A percentile compares a stretch with the other conserved stretches of the same genome.
phyloP scores from a whole-genome alignment of 1,139 yeast species.

The Diutina scorzettiae region DNA sequence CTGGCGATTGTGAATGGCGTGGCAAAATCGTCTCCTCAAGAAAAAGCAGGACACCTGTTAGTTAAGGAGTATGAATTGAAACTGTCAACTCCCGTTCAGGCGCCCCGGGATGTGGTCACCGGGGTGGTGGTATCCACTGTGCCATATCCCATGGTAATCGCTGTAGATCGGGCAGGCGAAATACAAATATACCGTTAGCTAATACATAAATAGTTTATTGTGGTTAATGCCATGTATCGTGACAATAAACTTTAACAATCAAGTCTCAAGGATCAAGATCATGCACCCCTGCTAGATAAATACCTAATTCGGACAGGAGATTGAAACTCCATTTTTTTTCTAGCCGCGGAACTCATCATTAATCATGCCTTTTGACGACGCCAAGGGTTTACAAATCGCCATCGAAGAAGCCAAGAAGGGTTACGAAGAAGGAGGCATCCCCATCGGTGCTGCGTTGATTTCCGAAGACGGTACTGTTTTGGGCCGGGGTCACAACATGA shows the following conservation, averaged over 20 bases:
- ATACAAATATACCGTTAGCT: constrained; percentile 46
- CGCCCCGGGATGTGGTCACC: constrained; percentile 33
- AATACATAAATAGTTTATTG: no score
- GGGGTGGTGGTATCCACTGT: constrained; percentile 31
- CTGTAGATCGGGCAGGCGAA: constrained; percentile 53
- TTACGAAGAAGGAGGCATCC: constrained; percentile 79
- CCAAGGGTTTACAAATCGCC: constrained; percentile 55
- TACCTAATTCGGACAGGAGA: no score
- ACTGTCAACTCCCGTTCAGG: not conserved
- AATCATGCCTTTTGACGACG: constrained; percentile 46
- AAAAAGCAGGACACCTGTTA: constrained; percentile 7
- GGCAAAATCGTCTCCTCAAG: constrained; percentile 8
- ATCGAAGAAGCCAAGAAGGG: constrained; percentile 60
- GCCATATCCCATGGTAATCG: constrained; percentile 51
- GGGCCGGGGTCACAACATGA: constrained; percentile 81
- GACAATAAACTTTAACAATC: no score
- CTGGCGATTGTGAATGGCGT: constrained; percentile 10
- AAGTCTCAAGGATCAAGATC: no score
- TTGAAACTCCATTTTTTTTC: not conserved
- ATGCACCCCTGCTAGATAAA: no score
- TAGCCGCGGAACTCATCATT: not conserved
- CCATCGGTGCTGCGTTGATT: constrained; percentile 71
- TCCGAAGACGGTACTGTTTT: constrained; percentile 67
- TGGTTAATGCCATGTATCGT: no score
- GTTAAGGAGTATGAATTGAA: constrained; percentile 3